These are phyloP conservation scores for Filobasidium uniguttulatum DNA, from an alignment of 1,284 basidiomycete species.

Conservation along the genomic window DNA sequence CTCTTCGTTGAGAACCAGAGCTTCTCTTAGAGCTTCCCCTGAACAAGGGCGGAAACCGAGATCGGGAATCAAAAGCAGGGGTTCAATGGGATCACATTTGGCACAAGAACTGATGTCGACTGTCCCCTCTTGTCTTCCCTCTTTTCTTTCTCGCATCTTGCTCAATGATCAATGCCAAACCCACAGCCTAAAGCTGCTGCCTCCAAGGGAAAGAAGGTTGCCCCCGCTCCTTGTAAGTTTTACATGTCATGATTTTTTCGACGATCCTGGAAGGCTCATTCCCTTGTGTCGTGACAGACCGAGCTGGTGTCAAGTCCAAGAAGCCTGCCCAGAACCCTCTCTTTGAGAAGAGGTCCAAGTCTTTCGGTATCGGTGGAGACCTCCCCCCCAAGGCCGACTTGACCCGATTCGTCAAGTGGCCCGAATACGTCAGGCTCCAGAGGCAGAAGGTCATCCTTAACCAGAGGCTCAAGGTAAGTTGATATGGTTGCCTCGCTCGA, in stretches of 20 bases:
- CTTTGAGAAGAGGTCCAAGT: conserved; percentile 78
- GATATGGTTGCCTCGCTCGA: background rate
- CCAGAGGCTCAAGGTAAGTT: conserved; percentile 74
- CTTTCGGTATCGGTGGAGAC: conserved; percentile 96
- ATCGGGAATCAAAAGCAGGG: background rate
- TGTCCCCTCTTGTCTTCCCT: conserved; percentile 7
- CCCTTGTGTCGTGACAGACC: background rate
- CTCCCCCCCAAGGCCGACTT: conserved; percentile 81
- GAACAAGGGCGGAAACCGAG: background rate
- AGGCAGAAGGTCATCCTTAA: conserved; percentile 97
- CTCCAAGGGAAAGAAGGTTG: conserved; percentile 19
- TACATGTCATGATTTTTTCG: background rate
- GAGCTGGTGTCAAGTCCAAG: conserved; percentile 42
- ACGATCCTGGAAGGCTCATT: background rate
- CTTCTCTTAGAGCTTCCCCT: background rate
- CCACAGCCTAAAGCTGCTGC: conserved; percentile 15
- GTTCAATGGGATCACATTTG: background rate
- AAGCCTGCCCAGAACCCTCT: conserved; percentile 81
- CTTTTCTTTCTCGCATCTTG: conserved; percentile 3
- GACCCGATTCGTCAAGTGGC: conserved; percentile 99
- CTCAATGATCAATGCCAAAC: conserved; percentile 1
- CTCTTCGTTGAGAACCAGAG: background rate
- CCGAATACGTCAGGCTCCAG: conserved; percentile 95
- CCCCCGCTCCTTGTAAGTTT: conserved; percentile 4
- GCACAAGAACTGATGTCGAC: background rate